Base-by-base conservation (phyloP, 2,329 filamentous ascomycete genomes). In the Pleomassaria siparia region DNA sequence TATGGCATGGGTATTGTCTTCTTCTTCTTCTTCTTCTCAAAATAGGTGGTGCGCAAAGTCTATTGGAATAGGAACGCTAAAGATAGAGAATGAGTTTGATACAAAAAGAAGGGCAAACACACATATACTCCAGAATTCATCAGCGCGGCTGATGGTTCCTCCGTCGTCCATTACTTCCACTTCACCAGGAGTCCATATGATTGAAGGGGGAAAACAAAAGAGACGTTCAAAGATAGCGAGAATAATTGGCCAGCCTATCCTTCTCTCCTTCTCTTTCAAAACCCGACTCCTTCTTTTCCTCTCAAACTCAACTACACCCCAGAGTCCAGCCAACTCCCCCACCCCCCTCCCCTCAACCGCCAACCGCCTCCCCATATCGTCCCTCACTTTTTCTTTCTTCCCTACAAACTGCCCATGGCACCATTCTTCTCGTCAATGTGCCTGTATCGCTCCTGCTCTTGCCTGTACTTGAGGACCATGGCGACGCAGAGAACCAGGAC, bases 381-480 rank as follows among this genome's bases (percentile, higher is more conserved):
- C 32, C 22, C 13, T 22, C 16, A 30, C 40, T 15, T 40, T 18
- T 33, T 29, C 21, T 40, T 18, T 28, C 39, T 37, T 37, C n/a
- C n/a, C 26, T 68, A 69, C 20, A 69, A 46, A 4, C 62, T 62
- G 30, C 57, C 60, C 10, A 56, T 7, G 12, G n/a, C n/a, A n/a
- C 63, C 69, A 41, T 69, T 81, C 82, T 94, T 94, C 78, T 90
- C 84, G 64, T 92, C 88, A 62, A 94, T 91, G 64, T 88, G 80
- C 49, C 84, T 82, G 74, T 90, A 94, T 50, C 89, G 80, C 71
- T 88, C 84, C 62, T 83, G 82, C 75, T 94, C 89, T 72, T 87
- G 88, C 64, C 88, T 84, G 61, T 90, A 85, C 78, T 91, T 91
- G 60, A 90, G 77, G 36, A 94, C 77, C 72, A 89, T 90, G 24